Evolutionary conservation across 2,329 filamentous ascomycete species (phyloP).

Genomic region (Epichloe typhina): DNA sequence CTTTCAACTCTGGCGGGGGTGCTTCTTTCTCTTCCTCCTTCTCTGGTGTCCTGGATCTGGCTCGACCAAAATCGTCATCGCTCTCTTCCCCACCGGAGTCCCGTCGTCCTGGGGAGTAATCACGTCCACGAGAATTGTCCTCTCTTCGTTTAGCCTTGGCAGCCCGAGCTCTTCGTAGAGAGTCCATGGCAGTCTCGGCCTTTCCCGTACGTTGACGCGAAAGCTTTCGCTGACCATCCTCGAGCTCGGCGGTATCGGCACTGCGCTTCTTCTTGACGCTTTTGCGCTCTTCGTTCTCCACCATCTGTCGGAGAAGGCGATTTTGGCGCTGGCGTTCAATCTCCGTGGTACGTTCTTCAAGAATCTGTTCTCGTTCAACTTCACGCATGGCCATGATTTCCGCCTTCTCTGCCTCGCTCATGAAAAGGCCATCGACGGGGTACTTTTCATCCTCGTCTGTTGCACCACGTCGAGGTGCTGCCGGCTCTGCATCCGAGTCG

Average conservation of each 20-base stretch:
- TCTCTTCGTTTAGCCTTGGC: constrained; percentile 40
- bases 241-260: constrained; percentile 62
- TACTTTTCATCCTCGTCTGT: constrained; percentile 55
- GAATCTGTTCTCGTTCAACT: constrained; percentile 77
- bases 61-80: constrained; percentile 63
- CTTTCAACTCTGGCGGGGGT: constrained; percentile 58
- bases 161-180: constrained; percentile 45
- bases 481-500: constrained; percentile 45
- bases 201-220: constrained; percentile 51
- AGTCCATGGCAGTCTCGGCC: constrained; percentile 55
- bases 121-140: constrained; percentile 48
- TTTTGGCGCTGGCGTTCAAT: constrained; percentile 75
- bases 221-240: constrained; percentile 61
- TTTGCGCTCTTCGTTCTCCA: constrained; percentile 50
- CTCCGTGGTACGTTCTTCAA: constrained; percentile 76
- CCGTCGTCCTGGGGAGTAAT: constrained; percentile 27
- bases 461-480: constrained; percentile 19
- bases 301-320: constrained; percentile 63
- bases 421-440: constrained; percentile 78
- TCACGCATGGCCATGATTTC: constrained; percentile 79
- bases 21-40: constrained; percentile 58
- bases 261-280: constrained; percentile 56
- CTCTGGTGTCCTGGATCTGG: constrained; percentile 39
- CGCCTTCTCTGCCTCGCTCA: constrained; percentile 58
- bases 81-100: constrained; percentile 48